Conservation (phyloP, 2,329 filamentous ascomycete species). For the Blumeria hordei region DNA sequence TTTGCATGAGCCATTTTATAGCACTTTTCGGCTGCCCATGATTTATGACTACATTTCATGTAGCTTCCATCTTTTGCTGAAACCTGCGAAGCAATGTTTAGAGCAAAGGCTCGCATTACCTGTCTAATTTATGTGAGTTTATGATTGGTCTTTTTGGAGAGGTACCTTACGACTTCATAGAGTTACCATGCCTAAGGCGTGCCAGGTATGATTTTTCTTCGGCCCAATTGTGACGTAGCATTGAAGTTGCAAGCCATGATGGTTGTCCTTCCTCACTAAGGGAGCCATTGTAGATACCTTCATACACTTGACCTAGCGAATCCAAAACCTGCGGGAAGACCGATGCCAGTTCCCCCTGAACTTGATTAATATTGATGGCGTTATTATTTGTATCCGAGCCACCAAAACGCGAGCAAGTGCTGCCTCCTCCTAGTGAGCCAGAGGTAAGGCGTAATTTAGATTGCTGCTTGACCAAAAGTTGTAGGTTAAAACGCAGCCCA, state of each 20-base stretch:
- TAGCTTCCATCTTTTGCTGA: slow-evolving; percentile 1
- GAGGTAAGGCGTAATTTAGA: not conserved
- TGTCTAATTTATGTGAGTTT: slow-evolving; percentile 1
- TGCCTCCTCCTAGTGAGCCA: not conserved
- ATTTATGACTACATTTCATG: slow-evolving; percentile 3
- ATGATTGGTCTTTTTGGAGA: no score
- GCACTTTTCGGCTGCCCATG: not conserved
- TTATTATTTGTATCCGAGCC: not conserved
- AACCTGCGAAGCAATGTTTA: slow-evolving; percentile 1
- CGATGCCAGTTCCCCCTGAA: not conserved
- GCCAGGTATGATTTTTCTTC: not conserved
- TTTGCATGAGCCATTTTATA: not conserved
- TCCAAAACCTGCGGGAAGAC: not conserved
- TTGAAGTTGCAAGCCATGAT: not conserved
- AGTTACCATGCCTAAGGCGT: not conserved
- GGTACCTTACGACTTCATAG: not conserved
- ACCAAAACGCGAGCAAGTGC: not conserved
- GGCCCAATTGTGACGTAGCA: not conserved
- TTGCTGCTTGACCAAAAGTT: not conserved
- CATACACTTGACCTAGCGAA: not conserved
- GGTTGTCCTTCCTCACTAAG: not conserved
- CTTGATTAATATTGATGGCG: not conserved
- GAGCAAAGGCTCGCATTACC: slow-evolving; percentile 1
- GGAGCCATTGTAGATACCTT: not conserved
- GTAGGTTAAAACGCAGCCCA: not conserved